Base-by-base conservation (phyloP, 495 filamentous ascomycete species). In the Bacidia gigantensis region DNA sequence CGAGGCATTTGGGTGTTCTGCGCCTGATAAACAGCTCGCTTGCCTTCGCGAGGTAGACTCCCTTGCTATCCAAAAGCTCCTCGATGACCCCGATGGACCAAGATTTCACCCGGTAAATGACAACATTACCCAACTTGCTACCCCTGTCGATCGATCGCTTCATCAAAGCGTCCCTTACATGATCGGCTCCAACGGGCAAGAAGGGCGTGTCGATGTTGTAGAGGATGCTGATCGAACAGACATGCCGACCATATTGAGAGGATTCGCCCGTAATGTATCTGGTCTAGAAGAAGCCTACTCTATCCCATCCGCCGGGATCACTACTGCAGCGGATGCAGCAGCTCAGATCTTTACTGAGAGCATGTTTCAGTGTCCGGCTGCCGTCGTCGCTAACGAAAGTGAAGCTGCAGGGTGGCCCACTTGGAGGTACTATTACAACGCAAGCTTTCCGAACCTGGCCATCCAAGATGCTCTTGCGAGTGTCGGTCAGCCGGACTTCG, bases 351-450 rank as follows among this genome's bases (percentile, higher is more conserved):
- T 32, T 20, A 66, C 62, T 2, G 62, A 65, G 11, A n/a, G 55
- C n/a, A 26, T 26, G 2, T 63, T 66, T 38, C 60, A 63, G 38
- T 62, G 64, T 46, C 56, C 56, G 3, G 49, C 48, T 22, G 54
- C 58, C 14, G 2, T 51, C 0, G 46, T 61, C 24, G 65, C 63
- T 1, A 57, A 65, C 26, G 46, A 32, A 1, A 58, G 57, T 10
- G 48, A 45, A 23, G 38, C 47, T 18, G 47, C 49, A 3, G 61
- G 56, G 18, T 47, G 61, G 20, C 59, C 59, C 0, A 51, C 58
- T 2, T 68, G 58, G 59, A 52, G 61, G 21, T 67, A 65, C 55
- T 59, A 53, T 38, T 68, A 60, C 56, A 68, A 68, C 49, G 60
- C 61, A 11, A 58, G 58, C 22, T 68, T 68, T 44, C 62, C 64